Conservation (phyloP, 1,139 yeast genomes). For the Kodamaea suecica region DNA sequence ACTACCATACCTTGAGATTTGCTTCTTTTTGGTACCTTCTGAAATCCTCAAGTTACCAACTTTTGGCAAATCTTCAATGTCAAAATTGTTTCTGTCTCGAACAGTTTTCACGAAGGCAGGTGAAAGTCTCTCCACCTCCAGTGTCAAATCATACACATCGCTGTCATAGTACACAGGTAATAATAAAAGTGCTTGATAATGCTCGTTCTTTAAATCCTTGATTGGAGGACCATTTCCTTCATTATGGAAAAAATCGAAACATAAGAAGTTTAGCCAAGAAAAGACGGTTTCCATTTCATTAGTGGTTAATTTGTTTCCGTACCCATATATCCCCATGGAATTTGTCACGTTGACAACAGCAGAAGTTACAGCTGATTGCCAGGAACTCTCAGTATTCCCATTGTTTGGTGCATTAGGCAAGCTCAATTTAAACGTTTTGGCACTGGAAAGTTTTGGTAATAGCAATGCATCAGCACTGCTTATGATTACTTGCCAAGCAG, state of each 20-base stretch:
- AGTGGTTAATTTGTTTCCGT: slow-evolving; percentile 53
- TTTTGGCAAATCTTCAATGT: slow-evolving; percentile 13
- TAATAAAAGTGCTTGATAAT: slow-evolving; percentile 61
- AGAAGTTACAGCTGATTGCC: slow-evolving; percentile 51
- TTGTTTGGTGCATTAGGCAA: slow-evolving; percentile 6
- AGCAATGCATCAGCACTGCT: slow-evolving; percentile 62
- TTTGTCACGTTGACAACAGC: slow-evolving; percentile 50
- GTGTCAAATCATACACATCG: slow-evolving; percentile 46
- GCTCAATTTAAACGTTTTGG: slow-evolving; percentile 39
- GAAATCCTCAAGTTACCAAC: slow-evolving; percentile 6
- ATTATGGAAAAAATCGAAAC: slow-evolving; percentile 72
- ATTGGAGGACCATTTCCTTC: slow-evolving; percentile 81
- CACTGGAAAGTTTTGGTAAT: slow-evolving; percentile 67
- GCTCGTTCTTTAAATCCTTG: slow-evolving; percentile 58
- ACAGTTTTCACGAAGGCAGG: slow-evolving; percentile 51
- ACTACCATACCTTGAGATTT: slow-evolving; percentile 47
- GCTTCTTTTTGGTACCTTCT: slow-evolving; percentile 12
- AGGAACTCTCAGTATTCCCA: slow-evolving; percentile 16
- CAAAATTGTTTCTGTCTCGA: slow-evolving; percentile 42
- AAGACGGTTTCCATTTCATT: slow-evolving; percentile 69
- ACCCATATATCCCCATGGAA: slow-evolving; percentile 45
- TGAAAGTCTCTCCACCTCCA: slow-evolving; percentile 58
- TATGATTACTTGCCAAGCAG: slow-evolving; percentile 71
- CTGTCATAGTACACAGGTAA: slow-evolving; percentile 69
- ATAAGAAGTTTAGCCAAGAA: slow-evolving; percentile 66